A percentile compares a stretch with the other conserved stretches of the same genome.
phyloP scores from a whole-genome alignment of 495 filamentous ascomycete species.

The Penicillium tannophilum region DNA sequence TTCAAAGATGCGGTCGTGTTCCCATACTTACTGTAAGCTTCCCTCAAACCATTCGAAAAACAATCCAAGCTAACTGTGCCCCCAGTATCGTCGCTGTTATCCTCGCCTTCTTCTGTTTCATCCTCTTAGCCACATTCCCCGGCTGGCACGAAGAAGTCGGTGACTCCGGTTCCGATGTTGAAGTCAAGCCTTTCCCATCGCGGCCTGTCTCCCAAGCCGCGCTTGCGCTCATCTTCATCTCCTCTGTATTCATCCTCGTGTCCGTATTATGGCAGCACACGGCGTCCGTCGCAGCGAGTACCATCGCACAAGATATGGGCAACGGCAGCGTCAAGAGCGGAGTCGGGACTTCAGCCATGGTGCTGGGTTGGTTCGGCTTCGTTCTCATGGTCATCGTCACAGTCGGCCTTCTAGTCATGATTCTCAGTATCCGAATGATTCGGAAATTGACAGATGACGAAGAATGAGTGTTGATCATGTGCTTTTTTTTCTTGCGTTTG shows the following conservation, averaged over 20 bases:
- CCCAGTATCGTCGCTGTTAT: slow-evolving; percentile 67
- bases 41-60: not conserved
- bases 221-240: slow-evolving; percentile 66
- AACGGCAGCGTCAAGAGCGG: slow-evolving; percentile 89
- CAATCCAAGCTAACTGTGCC: slow-evolving; percentile 9
- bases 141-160: slow-evolving; percentile 71
- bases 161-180: slow-evolving; percentile 54
- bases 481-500: slow-evolving; percentile 15
- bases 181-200: slow-evolving; percentile 70
- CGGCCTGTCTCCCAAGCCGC: slow-evolving; percentile 68
- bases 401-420: slow-evolving; percentile 94
- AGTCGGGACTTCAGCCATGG: slow-evolving; percentile 90
- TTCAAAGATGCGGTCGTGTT: slow-evolving; percentile 74
- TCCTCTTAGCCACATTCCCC: slow-evolving; percentile 71
- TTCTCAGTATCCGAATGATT: slow-evolving; percentile 80
- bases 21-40: slow-evolving; percentile 67
- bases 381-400: slow-evolving; percentile 89
- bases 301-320: slow-evolving; percentile 91
- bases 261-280: slow-evolving; percentile 80
- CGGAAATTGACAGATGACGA: slow-evolving; percentile 57
- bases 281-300: slow-evolving; percentile 88
- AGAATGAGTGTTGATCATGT: slow-evolving; percentile 23
- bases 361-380: slow-evolving; percentile 96
- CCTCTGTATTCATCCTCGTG: slow-evolving; percentile 70
- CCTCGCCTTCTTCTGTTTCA: slow-evolving; percentile 68